Conservation (phyloP, 805 yeast species). For the Nakazawaea ernobii region DNA sequence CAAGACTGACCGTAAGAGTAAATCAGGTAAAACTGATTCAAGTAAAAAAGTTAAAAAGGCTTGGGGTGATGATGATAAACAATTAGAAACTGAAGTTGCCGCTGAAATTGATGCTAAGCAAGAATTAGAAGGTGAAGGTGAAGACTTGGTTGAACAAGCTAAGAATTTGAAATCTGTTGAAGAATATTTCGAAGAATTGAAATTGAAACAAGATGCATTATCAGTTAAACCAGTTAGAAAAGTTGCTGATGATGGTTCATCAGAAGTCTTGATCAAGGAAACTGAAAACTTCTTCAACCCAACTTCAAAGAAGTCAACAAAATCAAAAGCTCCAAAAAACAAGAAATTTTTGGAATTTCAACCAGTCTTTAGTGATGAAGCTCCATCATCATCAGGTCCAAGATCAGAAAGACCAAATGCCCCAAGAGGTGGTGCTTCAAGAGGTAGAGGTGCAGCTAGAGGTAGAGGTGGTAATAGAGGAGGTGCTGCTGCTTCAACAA, state of each 20-base stretch:
- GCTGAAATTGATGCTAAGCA: conserved; percentile 37
- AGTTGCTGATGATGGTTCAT: conserved; percentile 54
- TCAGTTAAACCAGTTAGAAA: conserved; percentile 31
- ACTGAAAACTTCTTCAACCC: conserved; percentile 51
- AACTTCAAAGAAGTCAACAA: conserved; percentile 60
- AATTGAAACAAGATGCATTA: conserved; percentile 37
- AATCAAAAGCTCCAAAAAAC: conserved; percentile 74
- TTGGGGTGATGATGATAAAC: conserved; percentile 80
- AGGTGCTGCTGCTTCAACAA: conserved; percentile 25
- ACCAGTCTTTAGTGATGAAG: conserved; percentile 62
- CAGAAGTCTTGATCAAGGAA: conserved; percentile 61
- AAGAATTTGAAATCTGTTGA: conserved; percentile 65
- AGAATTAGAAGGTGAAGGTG: conserved; percentile 32
- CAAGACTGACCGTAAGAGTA: conserved; percentile 79
- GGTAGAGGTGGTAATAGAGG: conserved; percentile 15
- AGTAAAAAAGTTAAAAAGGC: conserved; percentile 78
- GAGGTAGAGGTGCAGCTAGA: conserved; percentile 21
- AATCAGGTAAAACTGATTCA: conserved; percentile 79
- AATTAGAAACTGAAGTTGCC: conserved; percentile 62
- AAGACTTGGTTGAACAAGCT: conserved; percentile 38
- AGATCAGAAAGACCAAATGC: conserved; percentile 27
- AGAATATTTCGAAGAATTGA: conserved; percentile 75
- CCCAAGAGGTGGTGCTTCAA: conserved; percentile 21
- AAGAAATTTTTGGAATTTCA: conserved; percentile 73
- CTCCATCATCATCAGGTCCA: conserved; percentile 30